Evolutionary conservation across 2,329 filamentous ascomycete genomes (phyloP).

Genomic region (Ophiocordyceps unilateralis): DNA sequence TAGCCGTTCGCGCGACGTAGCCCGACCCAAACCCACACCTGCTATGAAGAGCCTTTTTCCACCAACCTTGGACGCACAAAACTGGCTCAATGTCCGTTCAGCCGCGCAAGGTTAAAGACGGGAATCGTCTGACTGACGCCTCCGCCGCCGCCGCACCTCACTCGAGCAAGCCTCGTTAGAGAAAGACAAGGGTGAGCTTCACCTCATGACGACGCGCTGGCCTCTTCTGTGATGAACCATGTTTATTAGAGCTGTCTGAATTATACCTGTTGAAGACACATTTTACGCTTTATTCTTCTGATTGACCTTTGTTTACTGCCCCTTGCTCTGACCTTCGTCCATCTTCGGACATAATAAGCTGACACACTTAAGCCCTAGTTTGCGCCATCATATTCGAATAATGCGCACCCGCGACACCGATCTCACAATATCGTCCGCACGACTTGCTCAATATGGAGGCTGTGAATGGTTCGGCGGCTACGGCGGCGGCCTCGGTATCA

Average conservation of each 20-base stretch:
- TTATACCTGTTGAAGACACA: conserved; percentile 32
- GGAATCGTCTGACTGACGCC: background rate
- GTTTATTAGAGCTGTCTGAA: conserved; percentile 67
- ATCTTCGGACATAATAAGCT: background rate
- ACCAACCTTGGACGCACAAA: background rate
- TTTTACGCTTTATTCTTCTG: conserved; percentile 38
- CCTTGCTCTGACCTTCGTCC: background rate
- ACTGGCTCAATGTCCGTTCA: background rate
- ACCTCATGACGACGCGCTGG: background rate
- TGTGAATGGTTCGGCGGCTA: conserved; percentile 19
- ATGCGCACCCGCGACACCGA: conserved; percentile 10
- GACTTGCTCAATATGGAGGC: conserved; percentile 19
- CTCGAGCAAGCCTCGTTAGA: background rate
- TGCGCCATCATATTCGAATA: conserved; percentile 2
- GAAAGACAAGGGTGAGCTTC: background rate
- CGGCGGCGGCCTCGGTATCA: conserved; percentile 13
- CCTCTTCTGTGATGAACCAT: conserved; percentile 24
- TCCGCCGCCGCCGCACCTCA: background rate
- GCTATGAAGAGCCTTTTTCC: background rate
- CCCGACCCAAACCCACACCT: background rate
- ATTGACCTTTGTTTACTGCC: conserved; percentile 7
- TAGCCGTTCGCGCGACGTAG: background rate
- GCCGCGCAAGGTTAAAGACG: background rate
- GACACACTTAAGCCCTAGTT: background rate
- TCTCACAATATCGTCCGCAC: conserved; percentile 3